phyloP scores from a whole-genome alignment of 306 rosid species.

The Fagus sylvatica region DNA sequence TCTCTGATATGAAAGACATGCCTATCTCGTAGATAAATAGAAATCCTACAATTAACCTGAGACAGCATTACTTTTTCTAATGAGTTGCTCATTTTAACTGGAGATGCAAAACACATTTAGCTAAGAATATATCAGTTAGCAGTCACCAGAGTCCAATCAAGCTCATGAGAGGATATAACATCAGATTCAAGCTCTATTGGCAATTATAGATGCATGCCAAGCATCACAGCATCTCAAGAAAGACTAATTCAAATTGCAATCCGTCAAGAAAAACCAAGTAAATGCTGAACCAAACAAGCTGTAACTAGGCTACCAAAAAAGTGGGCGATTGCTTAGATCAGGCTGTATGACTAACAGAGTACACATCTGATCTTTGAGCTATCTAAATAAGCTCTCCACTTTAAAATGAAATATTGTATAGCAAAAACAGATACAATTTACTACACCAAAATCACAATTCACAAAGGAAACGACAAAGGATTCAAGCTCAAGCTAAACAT shows the following conservation, averaged over 20 bases:
- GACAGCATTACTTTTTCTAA: no score
- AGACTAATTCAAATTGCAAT: neutral
- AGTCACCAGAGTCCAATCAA: neutral
- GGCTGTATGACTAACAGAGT: neutral
- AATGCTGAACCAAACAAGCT: neutral
- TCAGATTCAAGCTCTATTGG: neutral
- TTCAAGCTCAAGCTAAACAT: neutral
- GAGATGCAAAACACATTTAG: no score
- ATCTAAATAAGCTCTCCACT: no score
- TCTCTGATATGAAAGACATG: no score
- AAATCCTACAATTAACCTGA: no score
- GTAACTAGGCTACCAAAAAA: neutral
- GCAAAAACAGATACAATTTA: neutral
- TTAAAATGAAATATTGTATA: neutral
- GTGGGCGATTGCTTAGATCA: neutral
- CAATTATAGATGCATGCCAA: neutral
- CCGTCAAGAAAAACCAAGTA: neutral
- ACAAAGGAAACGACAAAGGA: neutral
- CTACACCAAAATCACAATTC: neutral
- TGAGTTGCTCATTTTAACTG: no score
- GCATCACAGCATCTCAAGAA: neutral
- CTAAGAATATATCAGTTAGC: no score
- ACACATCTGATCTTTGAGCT: neutral
- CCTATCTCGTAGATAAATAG: no score
- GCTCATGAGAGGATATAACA: neutral